Conservation (phyloP, 306 rosid species). For the Glycine tomentella region DNA sequence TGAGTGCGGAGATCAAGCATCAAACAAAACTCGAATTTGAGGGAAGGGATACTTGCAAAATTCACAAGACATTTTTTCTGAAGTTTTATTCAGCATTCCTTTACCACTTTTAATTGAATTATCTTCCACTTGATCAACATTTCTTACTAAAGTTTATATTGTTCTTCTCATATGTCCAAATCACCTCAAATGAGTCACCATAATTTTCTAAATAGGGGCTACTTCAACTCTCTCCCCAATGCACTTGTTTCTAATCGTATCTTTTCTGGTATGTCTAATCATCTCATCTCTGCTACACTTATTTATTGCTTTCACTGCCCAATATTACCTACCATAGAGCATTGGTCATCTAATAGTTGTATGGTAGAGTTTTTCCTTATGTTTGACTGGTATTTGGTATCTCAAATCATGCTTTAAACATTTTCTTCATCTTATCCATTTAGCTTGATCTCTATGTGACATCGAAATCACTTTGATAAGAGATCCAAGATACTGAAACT, state of each 20-base stretch:
- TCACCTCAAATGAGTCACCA: conserved; percentile 27
- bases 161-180: conserved; percentile 19
- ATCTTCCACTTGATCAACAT: conserved; percentile 28
- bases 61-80: neutral
- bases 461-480: conserved; percentile 2
- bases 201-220: conserved; percentile 13
- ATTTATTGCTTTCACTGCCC: neutral
- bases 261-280: conserved; percentile 17
- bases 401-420: neutral
- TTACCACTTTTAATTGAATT: neutral
- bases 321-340: neutral
- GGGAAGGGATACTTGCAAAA: neutral
- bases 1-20: conserved; percentile 4
- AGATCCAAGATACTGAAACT: conserved; percentile 16
- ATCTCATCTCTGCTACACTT: neutral
- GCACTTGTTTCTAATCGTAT: neutral
- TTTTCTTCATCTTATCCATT: neutral
- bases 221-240: neutral
- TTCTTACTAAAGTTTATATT: conserved; percentile 10
- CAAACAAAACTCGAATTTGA: neutral
- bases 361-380: neutral
- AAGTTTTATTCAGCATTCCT: too few relatives aligned
- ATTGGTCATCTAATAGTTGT: neutral
- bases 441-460: neutral
- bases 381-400: neutral